Percentiles rank a stretch among this genome's conserved stretches.
These are phyloP conservation scores for Rhynchosporium graminicola DNA, from an alignment of 2,329 filamentous ascomycete genomes.

Conservation along the genomic window DNA sequence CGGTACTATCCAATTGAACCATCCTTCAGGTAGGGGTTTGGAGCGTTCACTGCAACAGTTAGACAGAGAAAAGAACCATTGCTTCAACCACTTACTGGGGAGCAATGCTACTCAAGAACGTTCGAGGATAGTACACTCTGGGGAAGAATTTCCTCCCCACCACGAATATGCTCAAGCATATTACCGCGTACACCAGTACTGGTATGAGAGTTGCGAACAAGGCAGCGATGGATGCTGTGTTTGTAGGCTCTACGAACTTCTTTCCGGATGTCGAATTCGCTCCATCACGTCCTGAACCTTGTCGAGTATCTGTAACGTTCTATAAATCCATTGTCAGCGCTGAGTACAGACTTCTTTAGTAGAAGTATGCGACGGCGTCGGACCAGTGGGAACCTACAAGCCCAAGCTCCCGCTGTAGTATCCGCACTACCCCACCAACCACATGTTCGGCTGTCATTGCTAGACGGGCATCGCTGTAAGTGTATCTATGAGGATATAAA, in stretches of 20 bases:
- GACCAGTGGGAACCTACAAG: conserved; percentile 13
- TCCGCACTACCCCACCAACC: conserved; percentile 8
- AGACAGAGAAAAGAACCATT: background rate
- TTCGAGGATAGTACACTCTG: conserved; percentile 58
- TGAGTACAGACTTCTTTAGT: background rate
- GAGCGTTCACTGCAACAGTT: conserved; percentile 38
- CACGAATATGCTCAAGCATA: conserved; percentile 56
- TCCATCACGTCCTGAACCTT: conserved; percentile 48
- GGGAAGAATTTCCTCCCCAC: conserved; percentile 49
- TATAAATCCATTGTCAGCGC: background rate
- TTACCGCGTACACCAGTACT: conserved; percentile 49
- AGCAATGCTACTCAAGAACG: conserved; percentile 51
- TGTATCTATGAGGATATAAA: background rate
- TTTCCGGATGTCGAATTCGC: conserved; percentile 40
- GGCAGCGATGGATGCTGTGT: conserved; percentile 46
- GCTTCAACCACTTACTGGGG: conserved; percentile 45
- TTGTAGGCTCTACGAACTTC: conserved; percentile 43
- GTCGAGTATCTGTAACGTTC: conserved; percentile 42
- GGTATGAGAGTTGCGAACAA: conserved; percentile 56
- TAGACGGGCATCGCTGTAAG: background rate
- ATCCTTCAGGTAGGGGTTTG: conserved; percentile 37
- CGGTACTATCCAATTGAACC: conserved; percentile 42
- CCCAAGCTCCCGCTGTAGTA: conserved; percentile 10
- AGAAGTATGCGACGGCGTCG: background rate
- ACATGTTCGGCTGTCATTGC: conserved; percentile 11